phyloP scores from a whole-genome alignment of 495 filamentous ascomycete genomes.

The Podospora pseudopauciseta region DNA sequence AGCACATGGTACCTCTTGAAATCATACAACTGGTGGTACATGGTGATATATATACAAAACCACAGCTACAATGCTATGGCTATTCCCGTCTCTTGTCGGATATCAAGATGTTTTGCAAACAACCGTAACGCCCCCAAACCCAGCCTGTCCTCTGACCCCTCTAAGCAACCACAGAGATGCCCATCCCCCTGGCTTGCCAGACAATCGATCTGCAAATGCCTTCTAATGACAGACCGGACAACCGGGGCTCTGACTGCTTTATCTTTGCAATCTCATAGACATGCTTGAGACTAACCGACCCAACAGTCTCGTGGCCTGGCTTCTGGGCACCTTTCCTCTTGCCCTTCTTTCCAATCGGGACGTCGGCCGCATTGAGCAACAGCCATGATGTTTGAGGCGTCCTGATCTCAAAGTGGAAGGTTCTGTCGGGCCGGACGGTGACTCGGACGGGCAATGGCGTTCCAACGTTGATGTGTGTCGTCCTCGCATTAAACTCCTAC shows the following conservation, averaged over 20 bases:
- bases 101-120: conserved; percentile 19
- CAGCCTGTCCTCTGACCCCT: conserved; percentile 9
- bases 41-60: conserved; percentile 9
- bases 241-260: conserved; percentile 78
- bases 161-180: conserved; percentile 73
- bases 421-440: conserved; percentile 87
- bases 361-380: conserved; percentile 76
- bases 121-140: conserved; percentile 29
- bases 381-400: conserved; percentile 90
- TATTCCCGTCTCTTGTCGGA: conserved; percentile 5
- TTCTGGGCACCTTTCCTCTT: conserved; percentile 74
- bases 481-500: conserved; percentile 97
- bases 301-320: conserved; percentile 74
- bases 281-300: conserved; percentile 87
- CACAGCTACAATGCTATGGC: conserved; percentile 7
- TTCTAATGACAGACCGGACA: conserved; percentile 76
- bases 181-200: conserved; percentile 81
- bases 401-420: conserved; percentile 89
- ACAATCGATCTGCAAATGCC: conserved; percentile 83
- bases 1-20: background rate
- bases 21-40: background rate
- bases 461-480: conserved; percentile 75
- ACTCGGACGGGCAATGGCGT: conserved; percentile 87
- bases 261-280: conserved; percentile 97
- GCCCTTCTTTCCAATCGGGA: conserved; percentile 66